Evolutionary conservation across 2,329 filamentous ascomycete genomes (phyloP).

Genomic region (Beauveria bassiana): DNA sequence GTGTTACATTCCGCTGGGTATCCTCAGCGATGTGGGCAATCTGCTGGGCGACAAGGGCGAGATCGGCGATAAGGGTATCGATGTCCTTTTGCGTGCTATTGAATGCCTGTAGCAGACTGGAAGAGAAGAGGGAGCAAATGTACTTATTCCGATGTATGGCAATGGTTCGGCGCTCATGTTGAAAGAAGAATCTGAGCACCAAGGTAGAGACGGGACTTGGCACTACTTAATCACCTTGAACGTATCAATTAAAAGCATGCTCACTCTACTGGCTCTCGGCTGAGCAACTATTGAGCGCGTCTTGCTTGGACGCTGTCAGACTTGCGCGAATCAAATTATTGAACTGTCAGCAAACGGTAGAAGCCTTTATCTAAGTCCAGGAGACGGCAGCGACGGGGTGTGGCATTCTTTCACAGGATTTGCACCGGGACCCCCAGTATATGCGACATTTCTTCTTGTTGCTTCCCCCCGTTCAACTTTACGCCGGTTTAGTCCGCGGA

Average conservation of each 20-base stretch:
- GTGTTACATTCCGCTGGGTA: slow-evolving; percentile 74
- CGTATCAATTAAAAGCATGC: not conserved
- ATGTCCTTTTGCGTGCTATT: slow-evolving; percentile 54
- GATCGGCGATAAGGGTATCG: slow-evolving; percentile 43
- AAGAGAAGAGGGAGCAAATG: not conserved
- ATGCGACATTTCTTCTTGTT: not conserved
- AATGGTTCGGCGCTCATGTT: not conserved
- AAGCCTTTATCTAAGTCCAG: too few species aligned
- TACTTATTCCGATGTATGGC: not conserved
- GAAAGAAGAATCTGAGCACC: not conserved
- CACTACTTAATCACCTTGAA: not conserved
- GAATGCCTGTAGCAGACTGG: slow-evolving; percentile 40
- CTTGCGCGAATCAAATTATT: too few species aligned
- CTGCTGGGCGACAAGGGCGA: slow-evolving; percentile 55
- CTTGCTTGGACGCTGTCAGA: too few species aligned
- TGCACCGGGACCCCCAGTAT: not conserved
- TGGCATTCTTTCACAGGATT: too few species aligned
- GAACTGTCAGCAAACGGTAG: too few species aligned
- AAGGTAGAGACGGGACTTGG: not conserved
- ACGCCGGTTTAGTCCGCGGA: not conserved
- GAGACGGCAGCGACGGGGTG: too few species aligned
- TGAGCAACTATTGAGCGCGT: too few species aligned
- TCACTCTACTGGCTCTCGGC: not conserved
- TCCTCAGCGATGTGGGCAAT: slow-evolving; percentile 81
- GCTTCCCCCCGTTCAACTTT: too few species aligned